Base-by-base conservation (phyloP, 352 stramenopile species). In the Globisporangium uncinulatum region DNA sequence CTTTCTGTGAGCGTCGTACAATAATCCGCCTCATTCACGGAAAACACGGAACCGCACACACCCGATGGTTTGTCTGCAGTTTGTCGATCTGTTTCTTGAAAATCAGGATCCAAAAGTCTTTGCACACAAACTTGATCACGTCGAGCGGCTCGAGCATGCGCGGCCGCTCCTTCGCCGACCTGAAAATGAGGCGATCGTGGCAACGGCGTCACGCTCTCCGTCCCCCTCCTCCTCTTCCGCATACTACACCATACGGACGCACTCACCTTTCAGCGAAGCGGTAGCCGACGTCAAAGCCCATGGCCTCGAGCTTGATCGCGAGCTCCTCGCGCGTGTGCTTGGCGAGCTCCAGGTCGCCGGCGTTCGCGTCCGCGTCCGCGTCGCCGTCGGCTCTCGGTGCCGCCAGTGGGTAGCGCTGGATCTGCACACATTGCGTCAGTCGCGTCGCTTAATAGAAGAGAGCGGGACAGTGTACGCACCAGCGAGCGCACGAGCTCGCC, bases 31-130 rank as follows among this genome's bases (percentile, higher is more conserved):
- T 29, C 24, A 29, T 29, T 29, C 24, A 29, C 24, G 24, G 24
- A 29, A 29, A 29, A 29, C 24, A n/a, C n/a, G n/a, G n/a, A n/a
- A n/a, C n/a, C n/a, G n/a, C n/a, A 9, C 90, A 67, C 54, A 96
- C 93, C 20, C 94, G 73, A 71, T 99, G 95, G 75, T 99, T 99
- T 21, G 96, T 98, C 80, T 98, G 95, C 36, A 99, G 73, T 76
- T 98, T 98, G 71, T 98, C 95, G 70, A 99, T 98, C 73, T 98
- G 92, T 68, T 98, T 99, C 57, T 97, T 92, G 69, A 98, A 99
- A 49, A 98, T 92, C 53, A 97, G 75, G 62, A 92, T 97, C 96
- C 96, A 99, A 58, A 99, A 95, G 71, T 98, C 95, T 70, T 99
- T 99, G 78, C 96, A 99, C 36, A 99, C 70, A 69, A 99, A 99